These are phyloP conservation scores for Colletotrichum ledebouriae DNA, from an alignment of 2,329 filamentous ascomycete species.

Conservation along the genomic window DNA sequence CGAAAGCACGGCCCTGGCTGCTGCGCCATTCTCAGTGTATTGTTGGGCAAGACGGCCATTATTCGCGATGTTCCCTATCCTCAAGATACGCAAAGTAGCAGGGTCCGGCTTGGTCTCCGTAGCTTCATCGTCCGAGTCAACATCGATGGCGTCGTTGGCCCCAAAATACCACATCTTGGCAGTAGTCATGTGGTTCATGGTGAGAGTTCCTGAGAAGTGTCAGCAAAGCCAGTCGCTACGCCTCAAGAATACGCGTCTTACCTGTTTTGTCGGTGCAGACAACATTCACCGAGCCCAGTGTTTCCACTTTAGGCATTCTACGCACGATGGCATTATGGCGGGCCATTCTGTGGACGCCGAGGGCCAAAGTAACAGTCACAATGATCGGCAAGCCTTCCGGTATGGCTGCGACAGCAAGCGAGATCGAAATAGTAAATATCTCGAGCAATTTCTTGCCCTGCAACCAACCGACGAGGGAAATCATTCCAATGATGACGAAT, in stretches of 20 bases:
- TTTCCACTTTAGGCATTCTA: conserved; percentile 96
- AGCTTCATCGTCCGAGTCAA: conserved; percentile 67
- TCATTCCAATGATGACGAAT: conserved; percentile 92
- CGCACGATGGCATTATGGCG: conserved; percentile 95
- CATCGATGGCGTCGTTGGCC: conserved; percentile 64
- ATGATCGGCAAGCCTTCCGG: conserved; percentile 98
- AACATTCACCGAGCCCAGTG: conserved; percentile 98
- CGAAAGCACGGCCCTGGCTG: conserved; percentile 84
- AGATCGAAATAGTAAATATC: conserved; percentile 98
- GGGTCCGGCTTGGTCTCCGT: conserved; percentile 74
- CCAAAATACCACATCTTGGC: conserved; percentile 98
- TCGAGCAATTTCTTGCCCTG: conserved; percentile 92
- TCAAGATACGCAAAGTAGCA: conserved; percentile 83
- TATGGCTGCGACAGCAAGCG: conserved; percentile 94
- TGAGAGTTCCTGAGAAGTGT: conserved; percentile 77
- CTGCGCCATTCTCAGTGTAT: conserved; percentile 77
- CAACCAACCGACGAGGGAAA: conserved; percentile 89
- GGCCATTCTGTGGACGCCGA: conserved; percentile 97
- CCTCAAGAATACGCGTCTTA: conserved; percentile 48
- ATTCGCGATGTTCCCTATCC: conserved; percentile 97
- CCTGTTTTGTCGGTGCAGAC: conserved; percentile 98
- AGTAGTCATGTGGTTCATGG: conserved; percentile 98
- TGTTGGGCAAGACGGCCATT: conserved; percentile 85
- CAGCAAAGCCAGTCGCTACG: not conserved
- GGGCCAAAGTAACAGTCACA: conserved; percentile 93